Percentiles rank a stretch among this genome's conserved stretches.
These are phyloP conservation scores for Auxenochlorella protothecoides DNA, from an alignment of 139 green algal species.

Conservation along the genomic window DNA sequence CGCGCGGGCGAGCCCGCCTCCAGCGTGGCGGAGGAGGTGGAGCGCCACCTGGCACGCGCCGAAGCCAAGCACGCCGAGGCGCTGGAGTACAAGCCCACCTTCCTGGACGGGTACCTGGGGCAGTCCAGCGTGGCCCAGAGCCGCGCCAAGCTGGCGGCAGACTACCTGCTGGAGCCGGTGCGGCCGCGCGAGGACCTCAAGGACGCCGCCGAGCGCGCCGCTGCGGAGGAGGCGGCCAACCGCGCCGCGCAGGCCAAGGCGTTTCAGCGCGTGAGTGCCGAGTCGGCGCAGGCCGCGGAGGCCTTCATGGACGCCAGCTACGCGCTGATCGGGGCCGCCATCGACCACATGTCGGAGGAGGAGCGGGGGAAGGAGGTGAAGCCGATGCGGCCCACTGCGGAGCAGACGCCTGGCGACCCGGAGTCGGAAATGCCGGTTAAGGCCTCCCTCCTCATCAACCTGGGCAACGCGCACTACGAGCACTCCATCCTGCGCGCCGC, in stretches of 20 bases:
- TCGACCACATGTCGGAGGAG: constrained; percentile 25
- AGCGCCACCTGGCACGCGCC: constrained; percentile 11
- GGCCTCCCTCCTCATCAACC: constrained; percentile 26
- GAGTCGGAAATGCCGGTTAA: constrained; percentile 14
- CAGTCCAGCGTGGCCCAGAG: constrained; percentile 13
- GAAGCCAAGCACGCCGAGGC: constrained; percentile 21
- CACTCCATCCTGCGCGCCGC: constrained; percentile 26
- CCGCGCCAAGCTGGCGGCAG: constrained; percentile 24
- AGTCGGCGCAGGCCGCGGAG: constrained; percentile 12
- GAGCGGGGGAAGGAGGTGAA: constrained; percentile 28
- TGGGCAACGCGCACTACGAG: constrained; percentile 31
- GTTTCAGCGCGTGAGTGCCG: constrained; percentile 20
- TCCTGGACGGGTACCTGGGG: constrained; percentile 24
- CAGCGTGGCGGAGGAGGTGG: constrained; percentile 6
- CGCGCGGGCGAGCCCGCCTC: not conserved
- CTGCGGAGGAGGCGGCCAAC: constrained; percentile 25
- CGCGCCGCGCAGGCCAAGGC: constrained; percentile 9
- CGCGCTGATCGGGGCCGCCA: constrained; percentile 3
- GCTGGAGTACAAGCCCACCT: constrained; percentile 19
- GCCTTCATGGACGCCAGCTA: constrained; percentile 14
- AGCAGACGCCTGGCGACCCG: constrained; percentile 17
- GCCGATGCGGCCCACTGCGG: constrained; percentile 25
- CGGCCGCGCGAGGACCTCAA: constrained; percentile 14
- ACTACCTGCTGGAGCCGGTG: constrained; percentile 21
- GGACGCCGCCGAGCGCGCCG: constrained; percentile 16